Percentiles rank a stretch among this genome's conserved stretches.
Evolutionary conservation across 148 eudicot species (phyloP).

Genomic region (Pouteria glomerata): DNA sequence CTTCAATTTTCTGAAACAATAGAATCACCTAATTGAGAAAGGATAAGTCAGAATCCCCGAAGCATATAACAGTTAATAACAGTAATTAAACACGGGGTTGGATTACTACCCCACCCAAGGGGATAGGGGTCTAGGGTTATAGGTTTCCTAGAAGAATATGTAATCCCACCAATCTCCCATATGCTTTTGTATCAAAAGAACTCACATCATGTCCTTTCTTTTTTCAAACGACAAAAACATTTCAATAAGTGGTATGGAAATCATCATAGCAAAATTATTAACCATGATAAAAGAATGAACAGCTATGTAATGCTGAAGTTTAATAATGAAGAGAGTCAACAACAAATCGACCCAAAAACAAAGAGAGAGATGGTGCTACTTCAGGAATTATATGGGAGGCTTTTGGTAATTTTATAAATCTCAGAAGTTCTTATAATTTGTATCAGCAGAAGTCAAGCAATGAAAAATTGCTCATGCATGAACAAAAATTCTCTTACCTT

Average conservation of each 20-base stretch:
- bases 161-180: not conserved
- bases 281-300: not conserved
- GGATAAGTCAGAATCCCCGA: constrained; percentile 8
- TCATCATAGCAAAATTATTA: not conserved
- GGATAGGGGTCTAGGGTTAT: no score
- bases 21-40: constrained; percentile 65
- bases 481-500: constrained; percentile 53
- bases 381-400: not conserved
- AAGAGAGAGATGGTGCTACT: not conserved
- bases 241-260: not conserved
- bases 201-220: not conserved
- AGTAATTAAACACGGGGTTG: no score
- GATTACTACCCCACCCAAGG: no score
- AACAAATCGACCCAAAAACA: not conserved
- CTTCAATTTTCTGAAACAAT: constrained; percentile 79
- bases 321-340: not conserved
- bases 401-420: not conserved
- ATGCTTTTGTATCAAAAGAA: not conserved
- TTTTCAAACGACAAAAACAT: not conserved
- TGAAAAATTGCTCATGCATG: not conserved
- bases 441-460: not conserved
- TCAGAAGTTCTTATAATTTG: not conserved
- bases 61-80: not conserved
- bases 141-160: no score
- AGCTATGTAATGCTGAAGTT: not conserved